Evolutionary conservation across 768 basidiomycete genomes (phyloP).

Genomic region (Agaricus sinodeliciosus): DNA sequence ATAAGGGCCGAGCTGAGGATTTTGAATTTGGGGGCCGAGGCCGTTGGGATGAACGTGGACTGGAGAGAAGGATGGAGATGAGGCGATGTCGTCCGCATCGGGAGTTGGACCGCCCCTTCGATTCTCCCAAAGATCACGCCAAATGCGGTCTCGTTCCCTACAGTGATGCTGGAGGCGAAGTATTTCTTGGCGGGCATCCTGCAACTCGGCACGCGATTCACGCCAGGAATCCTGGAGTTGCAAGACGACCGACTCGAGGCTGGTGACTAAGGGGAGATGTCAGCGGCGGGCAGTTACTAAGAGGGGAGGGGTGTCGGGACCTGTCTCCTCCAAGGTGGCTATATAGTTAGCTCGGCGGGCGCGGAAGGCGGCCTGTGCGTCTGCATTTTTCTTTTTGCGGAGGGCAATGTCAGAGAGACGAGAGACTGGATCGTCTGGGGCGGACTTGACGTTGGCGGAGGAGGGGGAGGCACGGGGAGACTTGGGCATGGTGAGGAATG

Average conservation of each 20-base stretch:
- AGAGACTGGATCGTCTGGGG: conserved; percentile 27
- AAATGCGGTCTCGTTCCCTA: conserved; percentile 69
- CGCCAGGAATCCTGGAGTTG: conserved; percentile 79
- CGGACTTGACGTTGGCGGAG: conserved; percentile 24
- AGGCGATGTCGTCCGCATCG: conserved; percentile 46
- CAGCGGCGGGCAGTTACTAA: conserved; percentile 9
- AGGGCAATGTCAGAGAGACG: conserved; percentile 62
- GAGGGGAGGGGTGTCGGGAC: conserved; percentile 20
- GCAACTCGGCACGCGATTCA: conserved; percentile 53
- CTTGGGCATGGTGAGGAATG: conserved; percentile 35
- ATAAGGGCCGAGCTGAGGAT: conserved; percentile 28
- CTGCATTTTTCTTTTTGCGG: conserved; percentile 85
- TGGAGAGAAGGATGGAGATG: conserved; percentile 34
- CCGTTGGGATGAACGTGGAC: conserved; percentile 22
- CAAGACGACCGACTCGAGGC: conserved; percentile 76
- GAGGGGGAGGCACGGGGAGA: conserved; percentile 26
- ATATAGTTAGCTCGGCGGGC: conserved; percentile 82
- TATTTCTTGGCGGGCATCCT: conserved; percentile 63
- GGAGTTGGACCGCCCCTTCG: conserved; percentile 49
- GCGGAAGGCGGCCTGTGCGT: conserved; percentile 82
- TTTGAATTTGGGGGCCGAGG: conserved; percentile 27
- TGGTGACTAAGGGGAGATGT: conserved; percentile 50
- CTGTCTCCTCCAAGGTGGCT: conserved; percentile 80
- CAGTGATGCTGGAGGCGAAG: conserved; percentile 54
- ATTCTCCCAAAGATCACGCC: conserved; percentile 62